These are phyloP conservation scores for Talaromyces sp. DNA, from an alignment of 2,329 filamentous ascomycete species.

Conservation along the genomic window DNA sequence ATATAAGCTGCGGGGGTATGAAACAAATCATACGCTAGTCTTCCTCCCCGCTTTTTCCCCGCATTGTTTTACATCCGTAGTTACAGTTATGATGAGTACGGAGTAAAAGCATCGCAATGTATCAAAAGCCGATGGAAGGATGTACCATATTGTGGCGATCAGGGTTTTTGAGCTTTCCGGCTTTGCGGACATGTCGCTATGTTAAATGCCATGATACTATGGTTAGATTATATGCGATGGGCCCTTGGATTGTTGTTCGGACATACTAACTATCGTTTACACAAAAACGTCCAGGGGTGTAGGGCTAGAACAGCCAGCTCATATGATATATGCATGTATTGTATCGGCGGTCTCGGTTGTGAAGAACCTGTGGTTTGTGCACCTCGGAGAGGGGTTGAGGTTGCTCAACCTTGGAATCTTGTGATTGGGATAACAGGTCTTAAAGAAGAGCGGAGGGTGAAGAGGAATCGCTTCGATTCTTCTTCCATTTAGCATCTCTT, in stretches of 20 bases:
- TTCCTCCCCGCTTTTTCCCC: conserved; percentile 2
- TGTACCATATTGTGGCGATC: neutral
- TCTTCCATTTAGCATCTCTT: neutral
- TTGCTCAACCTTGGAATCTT: neutral
- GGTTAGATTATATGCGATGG: no score
- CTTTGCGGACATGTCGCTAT: neutral
- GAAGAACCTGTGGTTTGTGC: no score
- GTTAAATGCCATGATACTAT: neutral
- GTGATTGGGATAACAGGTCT: neutral
- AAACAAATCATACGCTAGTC: neutral
- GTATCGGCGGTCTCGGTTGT: neutral
- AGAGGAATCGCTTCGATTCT: neutral
- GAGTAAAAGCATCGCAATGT: no score
- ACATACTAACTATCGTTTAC: no score
- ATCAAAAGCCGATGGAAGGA: no score
- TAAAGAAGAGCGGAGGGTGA: neutral
- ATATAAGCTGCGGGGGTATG: neutral
- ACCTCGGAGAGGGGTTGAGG: neutral
- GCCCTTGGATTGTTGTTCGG: no score
- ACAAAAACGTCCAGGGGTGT: no score
- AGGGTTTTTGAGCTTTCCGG: neutral
- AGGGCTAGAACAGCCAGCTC: no score
- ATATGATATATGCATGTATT: neutral
- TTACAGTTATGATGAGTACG: no score
- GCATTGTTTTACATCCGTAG: neutral